Evolutionary conservation across 495 filamentous ascomycete species (phyloP).

Genomic region (Evansstolkia leycettana): DNA sequence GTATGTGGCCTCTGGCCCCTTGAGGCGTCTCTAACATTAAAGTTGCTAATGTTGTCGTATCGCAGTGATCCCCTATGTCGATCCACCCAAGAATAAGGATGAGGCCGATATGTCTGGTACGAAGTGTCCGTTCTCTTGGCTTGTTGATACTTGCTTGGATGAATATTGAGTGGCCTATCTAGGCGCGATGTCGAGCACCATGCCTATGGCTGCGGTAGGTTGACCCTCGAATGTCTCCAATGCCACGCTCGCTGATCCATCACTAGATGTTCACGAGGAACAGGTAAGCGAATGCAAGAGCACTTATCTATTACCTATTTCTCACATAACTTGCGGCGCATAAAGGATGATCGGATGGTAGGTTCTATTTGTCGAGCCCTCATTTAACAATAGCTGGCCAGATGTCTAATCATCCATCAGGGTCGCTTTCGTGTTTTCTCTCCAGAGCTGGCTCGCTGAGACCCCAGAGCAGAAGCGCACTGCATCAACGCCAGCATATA

Average conservation of each 20-base stretch:
- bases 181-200: conserved; percentile 66
- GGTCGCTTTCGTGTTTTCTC: conserved; percentile 70
- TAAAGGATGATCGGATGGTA: conserved; percentile 70
- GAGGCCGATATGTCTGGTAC: conserved; percentile 44
- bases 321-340: conserved; percentile 6
- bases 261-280: conserved; percentile 76
- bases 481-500: conserved; percentile 62
- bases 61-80: conserved; percentile 56
- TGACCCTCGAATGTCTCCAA: not conserved
- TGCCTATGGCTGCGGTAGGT: conserved; percentile 82
- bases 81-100: conserved; percentile 41
- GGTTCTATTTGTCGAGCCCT: conserved; percentile 7
- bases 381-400: not conserved
- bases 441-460: conserved; percentile 81
- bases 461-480: conserved; percentile 60
- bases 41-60: too few relatives aligned
- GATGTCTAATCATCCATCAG: conserved; percentile 28
- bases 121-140: conserved; percentile 13
- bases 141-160: conserved; percentile 30
- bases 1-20: conserved; percentile 34
- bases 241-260: not conserved
- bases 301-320: not conserved
- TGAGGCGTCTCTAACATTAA: too few relatives aligned
- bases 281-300: conserved; percentile 40
- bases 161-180: conserved; percentile 15